Percentiles rank a stretch among this genome's conserved stretches.
phyloP scores from a whole-genome alignment of 75 land plant species.

The Pinus taeda region DNA sequence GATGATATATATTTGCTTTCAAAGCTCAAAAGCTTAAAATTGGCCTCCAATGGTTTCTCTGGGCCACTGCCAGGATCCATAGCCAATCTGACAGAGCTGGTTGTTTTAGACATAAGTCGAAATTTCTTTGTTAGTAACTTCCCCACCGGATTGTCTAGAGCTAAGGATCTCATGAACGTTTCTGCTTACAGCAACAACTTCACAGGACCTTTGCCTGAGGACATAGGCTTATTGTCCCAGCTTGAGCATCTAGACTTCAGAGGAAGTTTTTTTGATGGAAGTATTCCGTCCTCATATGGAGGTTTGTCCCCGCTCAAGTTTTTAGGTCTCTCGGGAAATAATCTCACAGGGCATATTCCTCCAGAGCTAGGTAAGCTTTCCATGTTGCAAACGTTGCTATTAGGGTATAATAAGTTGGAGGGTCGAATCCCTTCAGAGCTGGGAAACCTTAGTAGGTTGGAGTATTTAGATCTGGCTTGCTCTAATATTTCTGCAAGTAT shows the following conservation, averaged over 20 bases:
- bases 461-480: constrained; percentile 58
- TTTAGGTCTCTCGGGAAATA: constrained; percentile 73
- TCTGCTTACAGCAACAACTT: constrained; percentile 77
- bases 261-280: constrained; percentile 76
- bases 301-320: constrained; percentile 53
- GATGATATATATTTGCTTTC: constrained; percentile 28
- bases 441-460: constrained; percentile 73
- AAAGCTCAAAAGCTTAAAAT: constrained; percentile 34
- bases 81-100: constrained; percentile 27
- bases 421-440: constrained; percentile 71
- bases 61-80: constrained; percentile 51
- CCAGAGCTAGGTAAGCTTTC: constrained; percentile 59
- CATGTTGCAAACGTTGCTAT: constrained; percentile 56
- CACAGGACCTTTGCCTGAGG: constrained; percentile 60
- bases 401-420: constrained; percentile 78
- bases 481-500: constrained; percentile 57
- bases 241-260: constrained; percentile 76
- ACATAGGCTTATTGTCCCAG: constrained; percentile 47
- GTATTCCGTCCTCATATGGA: constrained; percentile 64
- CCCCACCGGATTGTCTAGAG: constrained; percentile 40
- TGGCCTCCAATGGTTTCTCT: constrained; percentile 48
- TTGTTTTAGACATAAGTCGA: constrained; percentile 48
- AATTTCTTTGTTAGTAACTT: constrained; percentile 46
- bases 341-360: constrained; percentile 58
- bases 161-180: constrained; percentile 22